These are phyloP conservation scores for Penicillium sp. DNA, from an alignment of 2,329 filamentous ascomycete genomes.

Conservation along the genomic window DNA sequence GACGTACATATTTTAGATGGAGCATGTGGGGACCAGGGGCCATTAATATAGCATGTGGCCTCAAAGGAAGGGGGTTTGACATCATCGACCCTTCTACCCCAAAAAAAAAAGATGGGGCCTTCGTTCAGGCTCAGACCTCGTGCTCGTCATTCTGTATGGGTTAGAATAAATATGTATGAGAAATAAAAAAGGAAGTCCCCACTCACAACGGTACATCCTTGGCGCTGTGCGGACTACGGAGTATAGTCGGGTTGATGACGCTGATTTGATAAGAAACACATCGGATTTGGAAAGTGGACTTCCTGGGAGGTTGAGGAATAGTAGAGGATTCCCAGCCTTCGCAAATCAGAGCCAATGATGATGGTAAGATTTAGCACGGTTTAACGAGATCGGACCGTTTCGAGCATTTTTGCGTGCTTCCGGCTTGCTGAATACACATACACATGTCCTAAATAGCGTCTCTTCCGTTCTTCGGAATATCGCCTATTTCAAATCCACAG, in stretches of 20 bases:
- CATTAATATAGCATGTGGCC: conserved; percentile 16
- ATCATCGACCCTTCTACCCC: neutral
- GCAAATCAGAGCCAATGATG: neutral
- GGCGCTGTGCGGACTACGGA: conserved; percentile 2
- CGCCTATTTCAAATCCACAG: neutral
- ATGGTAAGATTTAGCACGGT: neutral
- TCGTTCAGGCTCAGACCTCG: conserved; percentile 5
- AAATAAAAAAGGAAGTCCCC: neutral
- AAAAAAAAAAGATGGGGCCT: neutral
- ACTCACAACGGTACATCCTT: conserved; percentile 10
- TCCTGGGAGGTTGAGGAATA: neutral
- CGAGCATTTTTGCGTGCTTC: neutral
- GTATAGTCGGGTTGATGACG: neutral
- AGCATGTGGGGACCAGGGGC: conserved; percentile 2
- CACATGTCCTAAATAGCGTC: neutral
- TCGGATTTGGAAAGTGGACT: conserved; percentile 4
- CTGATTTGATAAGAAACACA: conserved; percentile 7
- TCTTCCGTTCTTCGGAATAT: neutral
- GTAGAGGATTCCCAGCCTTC: neutral
- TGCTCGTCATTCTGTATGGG: conserved; percentile 10
- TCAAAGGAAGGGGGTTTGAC: neutral
- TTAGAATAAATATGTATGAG: neutral
- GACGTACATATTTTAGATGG: neutral
- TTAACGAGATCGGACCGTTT: neutral
- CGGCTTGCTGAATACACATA: neutral